Percentiles rank a stretch among this genome's conserved stretches.
These are phyloP conservation scores for Penicillium sp. DNA, from an alignment of 2,329 filamentous ascomycete species.

Conservation along the genomic window DNA sequence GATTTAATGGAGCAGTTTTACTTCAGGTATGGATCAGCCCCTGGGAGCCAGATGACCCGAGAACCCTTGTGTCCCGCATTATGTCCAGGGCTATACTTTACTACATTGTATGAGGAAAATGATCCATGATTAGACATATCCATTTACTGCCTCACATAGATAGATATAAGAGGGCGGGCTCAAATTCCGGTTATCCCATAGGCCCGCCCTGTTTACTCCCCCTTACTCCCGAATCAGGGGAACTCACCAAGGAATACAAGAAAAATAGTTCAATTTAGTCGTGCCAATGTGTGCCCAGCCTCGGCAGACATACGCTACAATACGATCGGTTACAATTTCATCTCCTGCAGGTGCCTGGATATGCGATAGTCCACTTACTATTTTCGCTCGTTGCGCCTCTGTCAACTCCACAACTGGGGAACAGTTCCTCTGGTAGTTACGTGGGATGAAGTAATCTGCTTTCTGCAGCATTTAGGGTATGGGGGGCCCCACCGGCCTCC, in stretches of 20 bases:
- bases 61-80: not conserved
- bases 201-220: not conserved
- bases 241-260: not conserved
- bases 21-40: not conserved
- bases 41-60: not conserved
- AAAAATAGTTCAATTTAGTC: not conserved
- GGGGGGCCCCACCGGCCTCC: not conserved
- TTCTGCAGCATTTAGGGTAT: slow-evolving; percentile 1
- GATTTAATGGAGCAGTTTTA: not conserved
- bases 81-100: not conserved
- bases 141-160: not conserved
- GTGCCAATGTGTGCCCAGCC: not conserved
- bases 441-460: slow-evolving; percentile 2
- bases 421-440: slow-evolving; percentile 14
- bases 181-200: not conserved
- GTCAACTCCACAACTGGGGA: slow-evolving; percentile 6
- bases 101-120: not conserved
- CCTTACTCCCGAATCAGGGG: not conserved
- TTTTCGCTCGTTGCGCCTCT: not conserved
- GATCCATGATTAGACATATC: not conserved
- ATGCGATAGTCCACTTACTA: not conserved
- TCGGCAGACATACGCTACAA: not conserved
- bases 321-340: not conserved
- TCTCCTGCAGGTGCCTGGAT: not conserved
- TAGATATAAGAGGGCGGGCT: not conserved